A percentile compares a stretch with the other conserved stretches of the same genome.
phyloP scores from a whole-genome alignment of 2,329 filamentous ascomycete species.

The Trichoderma arundinaceum region DNA sequence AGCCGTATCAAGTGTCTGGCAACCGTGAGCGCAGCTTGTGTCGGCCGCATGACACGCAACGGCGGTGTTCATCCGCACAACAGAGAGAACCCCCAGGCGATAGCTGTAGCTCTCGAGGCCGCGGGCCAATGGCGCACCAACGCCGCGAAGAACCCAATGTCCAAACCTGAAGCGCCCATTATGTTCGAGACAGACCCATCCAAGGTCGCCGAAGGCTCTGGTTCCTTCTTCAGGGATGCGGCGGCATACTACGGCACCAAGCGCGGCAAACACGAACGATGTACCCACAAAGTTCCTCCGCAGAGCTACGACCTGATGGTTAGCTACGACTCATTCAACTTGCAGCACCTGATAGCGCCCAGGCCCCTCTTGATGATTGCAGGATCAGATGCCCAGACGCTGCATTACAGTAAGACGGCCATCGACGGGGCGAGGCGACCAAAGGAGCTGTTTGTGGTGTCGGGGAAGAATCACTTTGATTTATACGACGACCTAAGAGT shows the following conservation, averaged over 20 bases:
- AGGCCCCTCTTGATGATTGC: constrained; percentile 34
- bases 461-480: constrained; percentile 33
- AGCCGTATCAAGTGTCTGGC: constrained; percentile 48
- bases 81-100: constrained; percentile 22
- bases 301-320: constrained; percentile 31
- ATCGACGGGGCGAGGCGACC: constrained; percentile 30
- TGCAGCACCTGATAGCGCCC: constrained; percentile 32
- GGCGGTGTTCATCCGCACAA: constrained; percentile 19
- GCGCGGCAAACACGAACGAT: constrained; percentile 32
- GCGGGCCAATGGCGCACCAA: constrained; percentile 22
- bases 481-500: constrained; percentile 32
- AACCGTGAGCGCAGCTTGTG: constrained; percentile 40
- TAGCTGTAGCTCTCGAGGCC: constrained; percentile 21
- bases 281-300: constrained; percentile 22
- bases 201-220: constrained; percentile 7
- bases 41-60: constrained; percentile 41
- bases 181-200: constrained; percentile 23
- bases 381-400: constrained; percentile 32
- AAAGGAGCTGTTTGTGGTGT: constrained; percentile 33
- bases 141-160: constrained; percentile 12
- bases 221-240: constrained; percentile 28
- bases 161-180: constrained; percentile 10
- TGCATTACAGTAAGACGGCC: constrained; percentile 30
- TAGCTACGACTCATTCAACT: constrained; percentile 31
- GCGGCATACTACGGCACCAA: constrained; percentile 33